Evolutionary conservation across 1,284 basidiomycete species (phyloP), one percentile per base, ranked within the genome.

Genomic region (Sanghuangporus sanghuang): DNA sequence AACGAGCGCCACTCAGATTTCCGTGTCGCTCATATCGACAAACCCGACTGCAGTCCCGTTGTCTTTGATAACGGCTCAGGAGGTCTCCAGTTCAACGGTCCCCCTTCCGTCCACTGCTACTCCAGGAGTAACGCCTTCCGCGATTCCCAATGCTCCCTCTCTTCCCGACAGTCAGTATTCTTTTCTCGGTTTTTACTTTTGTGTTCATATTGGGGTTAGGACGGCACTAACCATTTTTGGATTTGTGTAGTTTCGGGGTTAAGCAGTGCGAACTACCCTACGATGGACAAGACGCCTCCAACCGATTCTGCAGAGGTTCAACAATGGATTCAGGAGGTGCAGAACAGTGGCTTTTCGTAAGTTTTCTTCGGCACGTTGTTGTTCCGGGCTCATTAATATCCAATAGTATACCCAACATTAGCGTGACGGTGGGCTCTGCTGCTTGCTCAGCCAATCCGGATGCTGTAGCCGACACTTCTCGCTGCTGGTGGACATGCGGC

Each of bases 401-500:
- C 18, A 38, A 35, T 16, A 63, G 67, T 5, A 86, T 89, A 68
- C 86, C 89, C 18, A 71, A 79, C 71, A 75, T 86, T 64, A 39
- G 73, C 32, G 72, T 76, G 16, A 87, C 79, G 56, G 75, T 78
- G 21, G 57, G 35, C 27, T 70, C 75, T 16, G 87, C 86, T 68
- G 85, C 87, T 59, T 93, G 90, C 69, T 72, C 81, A 1, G 78
- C 84, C 49, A 90, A 91, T 70, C 76, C 83, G 0, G 79, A 73
- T 2, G 86, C 87, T 6, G 83, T 82, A 7, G 75, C 79, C 7
- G 74, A 92, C 69, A 64, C 73, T 4, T 76, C 76, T 12, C 81
- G 84, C 35, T 92, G 90, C 75, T 95, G 92, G 92, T 95, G 92
- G 93, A 92, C 91, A 7, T 95, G 92, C 72, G 85, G 87, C 70